A percentile compares a stretch with the other conserved stretches of the same genome.
Conservation (phyloP, 2,329 filamentous ascomycete species). For the Alternaria ventricosa region DNA sequence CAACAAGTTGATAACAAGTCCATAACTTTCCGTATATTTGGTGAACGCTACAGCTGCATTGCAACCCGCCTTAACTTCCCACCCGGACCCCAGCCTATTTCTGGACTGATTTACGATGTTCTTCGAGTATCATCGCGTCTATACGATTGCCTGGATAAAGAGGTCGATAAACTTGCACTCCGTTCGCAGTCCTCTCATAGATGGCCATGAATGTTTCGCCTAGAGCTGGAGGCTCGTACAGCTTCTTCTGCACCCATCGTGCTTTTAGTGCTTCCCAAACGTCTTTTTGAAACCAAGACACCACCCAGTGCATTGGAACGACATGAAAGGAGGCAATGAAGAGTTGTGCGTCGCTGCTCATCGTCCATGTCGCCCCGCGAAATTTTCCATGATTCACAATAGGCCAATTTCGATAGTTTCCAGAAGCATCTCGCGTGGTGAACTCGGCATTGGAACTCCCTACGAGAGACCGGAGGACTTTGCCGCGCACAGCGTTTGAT, state of each 20-base stretch:
- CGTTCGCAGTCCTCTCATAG: constrained; percentile 13
- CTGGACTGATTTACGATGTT: background rate
- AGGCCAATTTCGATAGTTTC: background rate
- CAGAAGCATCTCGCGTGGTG: background rate
- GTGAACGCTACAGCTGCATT: background rate
- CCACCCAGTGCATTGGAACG: constrained; percentile 23
- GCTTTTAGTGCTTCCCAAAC: constrained; percentile 11
- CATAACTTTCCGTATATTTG: background rate
- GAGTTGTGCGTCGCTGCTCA: background rate
- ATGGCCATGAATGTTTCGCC: constrained; percentile 17
- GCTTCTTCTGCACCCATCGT: constrained; percentile 1
- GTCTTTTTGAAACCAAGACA: constrained; percentile 21
- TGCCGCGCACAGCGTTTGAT: too few species aligned
- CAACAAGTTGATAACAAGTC: background rate
- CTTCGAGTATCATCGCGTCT: background rate
- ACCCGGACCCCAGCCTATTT: background rate
- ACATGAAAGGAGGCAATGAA: constrained; percentile 15
- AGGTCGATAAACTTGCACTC: background rate
- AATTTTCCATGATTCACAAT: background rate
- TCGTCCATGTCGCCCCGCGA: constrained; percentile 9
- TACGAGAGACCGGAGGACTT: background rate
- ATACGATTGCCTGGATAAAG: background rate
- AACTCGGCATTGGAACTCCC: background rate
- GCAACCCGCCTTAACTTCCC: background rate
- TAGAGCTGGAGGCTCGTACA: constrained; percentile 8